Base-by-base conservation (phyloP, 768 basidiomycete genomes). In the Lenzites betulinus region DNA sequence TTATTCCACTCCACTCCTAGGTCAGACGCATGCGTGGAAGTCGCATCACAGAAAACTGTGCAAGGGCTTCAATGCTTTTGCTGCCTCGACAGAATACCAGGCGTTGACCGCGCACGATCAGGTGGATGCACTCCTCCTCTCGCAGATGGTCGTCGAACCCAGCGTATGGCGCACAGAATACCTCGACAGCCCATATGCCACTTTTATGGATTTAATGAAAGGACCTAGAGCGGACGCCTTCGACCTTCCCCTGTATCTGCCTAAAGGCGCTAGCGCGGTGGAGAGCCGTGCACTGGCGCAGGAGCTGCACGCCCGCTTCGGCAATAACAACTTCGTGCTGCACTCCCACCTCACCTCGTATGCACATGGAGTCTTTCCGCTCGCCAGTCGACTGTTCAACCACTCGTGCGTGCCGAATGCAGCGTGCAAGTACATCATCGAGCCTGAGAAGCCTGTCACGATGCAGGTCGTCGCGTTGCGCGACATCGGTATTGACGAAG, bases 341-440 rank as follows among this genome's bases (percentile, higher is more conserved):
- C 88, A 91, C 66, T 88, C 86, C 2, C 88, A 91, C 75, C 75
- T 92, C 41, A 82, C 75, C 16, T 81, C 87, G 1, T 76, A 87
- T 66, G 92, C 83, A 0, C 87, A 92, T 74, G 92, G 89, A 0
- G 77, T 91, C 38, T 92, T 90, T 62, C 90, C 92, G 8, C 71
- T 83, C 11, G 87, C 92, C 1, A 93, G 92, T 67, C 80, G 90
- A n/a, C 69, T 84, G 13, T 91, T 93, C 76, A 93, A 93, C 68
- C 92, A 93, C 67, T 90, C 89, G 4, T 93, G 92, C 71, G 65
- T 81, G 18, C 90, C 92, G 1, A 92, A 90, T 64, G 88, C 88
- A 16, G 82, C 81, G 25, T 77, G 83, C 33, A 87, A 83, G 69
- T 90, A 88, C 66, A 68, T 73, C 46, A 73, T 90, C 16, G 67